Base-by-base conservation (phyloP, 2,329 filamentous ascomycete genomes). In the Cadophora luteo-olivacea region DNA sequence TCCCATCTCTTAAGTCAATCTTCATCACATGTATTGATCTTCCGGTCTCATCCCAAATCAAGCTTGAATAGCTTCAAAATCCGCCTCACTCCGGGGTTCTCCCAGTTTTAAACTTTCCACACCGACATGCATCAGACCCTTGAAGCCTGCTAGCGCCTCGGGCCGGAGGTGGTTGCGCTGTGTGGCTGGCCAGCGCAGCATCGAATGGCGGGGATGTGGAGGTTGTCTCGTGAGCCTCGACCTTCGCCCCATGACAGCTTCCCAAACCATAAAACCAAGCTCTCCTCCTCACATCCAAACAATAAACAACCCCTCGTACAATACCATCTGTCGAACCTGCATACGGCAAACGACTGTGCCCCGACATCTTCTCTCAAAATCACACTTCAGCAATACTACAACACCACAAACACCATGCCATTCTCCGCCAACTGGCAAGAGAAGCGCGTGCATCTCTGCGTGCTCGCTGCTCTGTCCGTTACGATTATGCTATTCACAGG, bases 401-500 rank as follows among this genome's bases (percentile, higher is more conserved):
- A 49, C 2, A 12, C 9, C 22, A 32, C 14, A 16, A 58, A 24
- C 9, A 64, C 14, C 36, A 74, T 74, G 72, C 66, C 71, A 14
- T 58, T 67, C 45, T 52, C 32, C n/a, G 32, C 49, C 49, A 36
- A 64, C 60, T 55, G 49, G 51, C 68, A 70, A 48, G 61, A 73
- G 36, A 70, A 70, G 48, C 73, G 72, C 36, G 57, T 71, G 6
- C 64, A 61, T n/a, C 61, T 74, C 36, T 70, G 61, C 49, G 22
- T 73, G 19, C 57, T 74, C 8, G 70, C 70, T 9, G 72, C 72
- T 1, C 62, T 73, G 0, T 72, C 69, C 8, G 69, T 73, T 22
- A 72, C 73, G 9, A 69, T 74, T 9, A 65, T 73, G 66, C 69
- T 74, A 29, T 72, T 72, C 41, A 74, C 69, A 1, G 69, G 69